phyloP scores from a whole-genome alignment of 75 land plant species.

The Cupressus sempervirens region DNA sequence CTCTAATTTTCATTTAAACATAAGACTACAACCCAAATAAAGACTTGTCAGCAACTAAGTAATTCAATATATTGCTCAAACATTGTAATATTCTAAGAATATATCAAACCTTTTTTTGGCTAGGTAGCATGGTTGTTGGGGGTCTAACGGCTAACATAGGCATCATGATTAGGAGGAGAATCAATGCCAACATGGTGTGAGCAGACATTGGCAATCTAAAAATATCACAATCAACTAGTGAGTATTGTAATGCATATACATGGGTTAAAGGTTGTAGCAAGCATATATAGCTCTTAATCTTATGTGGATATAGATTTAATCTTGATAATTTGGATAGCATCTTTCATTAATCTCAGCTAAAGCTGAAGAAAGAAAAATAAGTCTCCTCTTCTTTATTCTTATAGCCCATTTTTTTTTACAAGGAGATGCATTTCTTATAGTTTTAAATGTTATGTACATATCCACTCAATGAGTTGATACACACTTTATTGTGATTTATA shows the following conservation, averaged over 20 bases:
- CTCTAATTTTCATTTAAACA: neutral
- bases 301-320: neutral
- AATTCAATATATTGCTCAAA: neutral
- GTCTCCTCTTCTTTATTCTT: neutral
- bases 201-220: neutral
- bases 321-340: neutral
- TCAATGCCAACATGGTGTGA: neutral
- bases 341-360: neutral
- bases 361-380: neutral
- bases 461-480: neutral
- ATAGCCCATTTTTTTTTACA: neutral
- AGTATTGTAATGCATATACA: neutral
- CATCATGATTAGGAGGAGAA: neutral
- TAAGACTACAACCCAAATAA: neutral
- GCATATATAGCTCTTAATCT: neutral
- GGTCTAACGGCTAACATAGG: neutral
- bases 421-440: neutral
- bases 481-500: neutral
- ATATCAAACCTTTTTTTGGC: conserved; percentile 9
- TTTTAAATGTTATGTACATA: neutral
- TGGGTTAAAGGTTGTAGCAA: neutral
- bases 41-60: neutral
- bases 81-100: neutral
- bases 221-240: neutral
- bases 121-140: conserved; percentile 5